These are phyloP conservation scores for Penicillium bovifimosum DNA, from an alignment of 495 filamentous ascomycete genomes.

Conservation along the genomic window DNA sequence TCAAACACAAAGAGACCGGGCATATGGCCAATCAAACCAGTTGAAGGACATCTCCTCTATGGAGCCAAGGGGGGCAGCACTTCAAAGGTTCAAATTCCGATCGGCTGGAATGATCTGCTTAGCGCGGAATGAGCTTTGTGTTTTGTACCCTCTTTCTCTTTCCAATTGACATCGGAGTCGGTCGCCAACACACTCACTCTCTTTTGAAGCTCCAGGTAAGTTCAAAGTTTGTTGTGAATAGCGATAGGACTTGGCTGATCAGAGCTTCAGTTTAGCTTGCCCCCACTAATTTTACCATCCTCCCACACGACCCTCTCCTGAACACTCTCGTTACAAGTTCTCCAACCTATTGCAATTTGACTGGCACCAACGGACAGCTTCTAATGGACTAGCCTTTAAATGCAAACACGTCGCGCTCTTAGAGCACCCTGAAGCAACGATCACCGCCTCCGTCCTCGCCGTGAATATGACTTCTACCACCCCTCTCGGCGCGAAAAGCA, in stretches of 20 bases:
- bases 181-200: conserved; percentile 4
- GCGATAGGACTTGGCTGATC: background rate
- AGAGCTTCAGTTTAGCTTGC: conserved; percentile 8
- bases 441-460: conserved; percentile 10
- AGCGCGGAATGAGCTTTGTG: conserved; percentile 16
- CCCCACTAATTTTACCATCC: conserved; percentile 6
- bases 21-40: background rate
- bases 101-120: conserved; percentile 24
- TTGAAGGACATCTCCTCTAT: background rate
- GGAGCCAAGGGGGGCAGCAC: background rate
- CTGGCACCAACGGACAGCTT: background rate
- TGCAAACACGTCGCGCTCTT: conserved; percentile 15
- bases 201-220: background rate
- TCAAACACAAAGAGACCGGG: background rate
- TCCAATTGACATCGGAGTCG: background rate
- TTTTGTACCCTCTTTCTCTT: background rate
- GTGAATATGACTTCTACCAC: conserved; percentile 38
- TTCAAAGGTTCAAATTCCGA: conserved; percentile 11
- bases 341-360: background rate
- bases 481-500: conserved; percentile 32
- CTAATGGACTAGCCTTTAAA: conserved; percentile 15
- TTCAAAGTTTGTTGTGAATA: background rate
- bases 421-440: conserved; percentile 25
- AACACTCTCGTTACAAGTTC: background rate
- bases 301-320: conserved; percentile 9